These are phyloP conservation scores for Pittosporum tobira DNA, from an alignment of 129 eudicot genomes.

Conservation along the genomic window DNA sequence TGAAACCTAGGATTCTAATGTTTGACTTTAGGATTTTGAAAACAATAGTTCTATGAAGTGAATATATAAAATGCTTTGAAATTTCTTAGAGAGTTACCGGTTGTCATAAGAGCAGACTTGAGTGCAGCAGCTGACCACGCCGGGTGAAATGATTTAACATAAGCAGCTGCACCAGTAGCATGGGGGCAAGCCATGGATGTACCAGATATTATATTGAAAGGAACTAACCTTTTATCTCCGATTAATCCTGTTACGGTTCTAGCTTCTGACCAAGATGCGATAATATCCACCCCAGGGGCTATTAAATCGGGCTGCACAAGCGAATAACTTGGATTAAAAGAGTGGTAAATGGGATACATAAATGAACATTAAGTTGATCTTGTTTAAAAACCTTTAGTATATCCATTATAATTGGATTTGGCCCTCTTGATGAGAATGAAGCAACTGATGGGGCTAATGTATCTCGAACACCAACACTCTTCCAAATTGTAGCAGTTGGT, in stretches of 20 bases:
- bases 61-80: background rate
- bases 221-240: slow-evolving; percentile 38
- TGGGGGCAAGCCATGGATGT: slow-evolving; percentile 78
- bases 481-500: slow-evolving; percentile 33
- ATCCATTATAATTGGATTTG: slow-evolving; percentile 42
- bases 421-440: no score
- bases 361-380: no score
- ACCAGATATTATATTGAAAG: slow-evolving; percentile 44
- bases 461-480: slow-evolving; percentile 27
- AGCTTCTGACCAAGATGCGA: slow-evolving; percentile 51
- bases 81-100: slow-evolving; percentile 27
- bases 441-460: slow-evolving; percentile 53
- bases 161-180: slow-evolving; percentile 55
- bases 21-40: no score
- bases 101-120: slow-evolving; percentile 66
- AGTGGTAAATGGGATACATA: no score
- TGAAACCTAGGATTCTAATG: no score
- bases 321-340: no score
- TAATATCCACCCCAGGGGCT: slow-evolving; percentile 57
- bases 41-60: background rate
- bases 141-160: slow-evolving; percentile 51
- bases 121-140: slow-evolving; percentile 58
- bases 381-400: slow-evolving; percentile 49
- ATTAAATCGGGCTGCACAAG: slow-evolving; percentile 48
- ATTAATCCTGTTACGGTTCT: slow-evolving; percentile 25